Conservation (phyloP, 2,329 filamentous ascomycete genomes). For the Lachnellula cervina region DNA sequence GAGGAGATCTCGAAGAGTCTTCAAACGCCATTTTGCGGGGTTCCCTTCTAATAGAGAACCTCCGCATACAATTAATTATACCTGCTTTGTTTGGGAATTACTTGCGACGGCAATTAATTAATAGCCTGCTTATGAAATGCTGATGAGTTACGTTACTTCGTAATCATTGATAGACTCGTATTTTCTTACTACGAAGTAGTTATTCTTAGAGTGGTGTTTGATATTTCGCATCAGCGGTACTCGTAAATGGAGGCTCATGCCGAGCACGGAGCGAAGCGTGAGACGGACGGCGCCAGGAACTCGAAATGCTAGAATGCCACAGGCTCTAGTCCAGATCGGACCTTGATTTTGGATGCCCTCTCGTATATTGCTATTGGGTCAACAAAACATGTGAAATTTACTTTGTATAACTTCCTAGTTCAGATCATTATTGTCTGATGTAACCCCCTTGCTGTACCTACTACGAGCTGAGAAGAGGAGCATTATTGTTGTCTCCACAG, state of each 20-base stretch:
- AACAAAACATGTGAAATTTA: not conserved
- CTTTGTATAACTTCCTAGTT: too few relatives aligned
- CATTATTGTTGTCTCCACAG: too few relatives aligned
- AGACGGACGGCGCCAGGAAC: not conserved
- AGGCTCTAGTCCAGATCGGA: not conserved
- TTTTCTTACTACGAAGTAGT: too few relatives aligned
- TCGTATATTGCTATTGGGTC: not conserved
- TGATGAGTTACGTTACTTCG: not conserved
- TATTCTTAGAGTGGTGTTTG: not conserved
- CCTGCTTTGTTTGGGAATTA: not conserved
- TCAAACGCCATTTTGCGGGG: constrained; percentile 17
- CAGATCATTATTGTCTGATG: too few relatives aligned
- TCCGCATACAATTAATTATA: not conserved
- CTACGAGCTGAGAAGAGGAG: too few relatives aligned
- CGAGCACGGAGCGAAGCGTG: not conserved
- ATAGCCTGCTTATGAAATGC: not conserved
- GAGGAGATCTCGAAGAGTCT: constrained; percentile 21
- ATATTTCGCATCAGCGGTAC: not conserved
- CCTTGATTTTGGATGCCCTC: not conserved
- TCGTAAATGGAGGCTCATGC: not conserved
- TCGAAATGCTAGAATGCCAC: not conserved
- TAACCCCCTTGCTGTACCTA: too few relatives aligned
- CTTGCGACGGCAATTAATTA: not conserved
- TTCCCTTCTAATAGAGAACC: constrained; percentile 2
- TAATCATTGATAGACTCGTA: not conserved